These are phyloP conservation scores for Neoscytalidium dimidiatum DNA, from an alignment of 2,329 filamentous ascomycete genomes.

Conservation along the genomic window DNA sequence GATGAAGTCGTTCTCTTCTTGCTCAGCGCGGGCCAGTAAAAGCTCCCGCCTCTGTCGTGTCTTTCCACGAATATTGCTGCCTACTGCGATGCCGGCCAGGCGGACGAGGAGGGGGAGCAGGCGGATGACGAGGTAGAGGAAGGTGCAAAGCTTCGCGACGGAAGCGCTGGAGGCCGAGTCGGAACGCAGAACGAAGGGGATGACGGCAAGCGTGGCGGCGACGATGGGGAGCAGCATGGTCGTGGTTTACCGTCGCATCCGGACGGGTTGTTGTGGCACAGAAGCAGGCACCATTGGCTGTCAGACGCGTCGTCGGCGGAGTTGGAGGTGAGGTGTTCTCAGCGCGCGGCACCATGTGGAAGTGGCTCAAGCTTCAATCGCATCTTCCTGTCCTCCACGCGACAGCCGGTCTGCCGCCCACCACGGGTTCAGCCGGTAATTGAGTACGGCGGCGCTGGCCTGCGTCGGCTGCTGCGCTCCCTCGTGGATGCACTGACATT, in stretches of 20 bases:
- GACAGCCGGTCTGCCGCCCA: too few relatives aligned
- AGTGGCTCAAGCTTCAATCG: constrained; percentile 19
- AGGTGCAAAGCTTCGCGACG: constrained; percentile 15
- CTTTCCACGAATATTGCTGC: constrained; percentile 33
- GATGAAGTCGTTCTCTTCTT: constrained; percentile 29
- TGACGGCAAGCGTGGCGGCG: constrained; percentile 22
- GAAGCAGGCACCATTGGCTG: constrained; percentile 13
- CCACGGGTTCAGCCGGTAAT: too few relatives aligned
- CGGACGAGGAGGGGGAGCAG: constrained; percentile 32
- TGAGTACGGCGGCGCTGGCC: too few relatives aligned
- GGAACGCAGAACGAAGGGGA: constrained; percentile 30
- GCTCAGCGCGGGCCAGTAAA: constrained; percentile 33
- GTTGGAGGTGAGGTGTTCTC: constrained; percentile 17
- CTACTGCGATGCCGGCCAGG: constrained; percentile 31
- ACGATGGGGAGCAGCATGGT: constrained; percentile 23
- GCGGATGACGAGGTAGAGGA: constrained; percentile 25
- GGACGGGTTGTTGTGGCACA: neutral
- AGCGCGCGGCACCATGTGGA: constrained; percentile 17
- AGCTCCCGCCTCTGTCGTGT: constrained; percentile 36
- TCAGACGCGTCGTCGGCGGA: neutral
- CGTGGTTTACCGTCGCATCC: constrained; percentile 15
- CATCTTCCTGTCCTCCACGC: too few relatives aligned
- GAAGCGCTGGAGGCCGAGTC: constrained; percentile 7
- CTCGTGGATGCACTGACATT: too few relatives aligned
- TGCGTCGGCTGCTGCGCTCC: too few relatives aligned